A percentile compares a stretch with the other conserved stretches of the same genome.
These are phyloP conservation scores for Galium porrigens DNA, from an alignment of 305 asterid species.

Conservation along the genomic window DNA sequence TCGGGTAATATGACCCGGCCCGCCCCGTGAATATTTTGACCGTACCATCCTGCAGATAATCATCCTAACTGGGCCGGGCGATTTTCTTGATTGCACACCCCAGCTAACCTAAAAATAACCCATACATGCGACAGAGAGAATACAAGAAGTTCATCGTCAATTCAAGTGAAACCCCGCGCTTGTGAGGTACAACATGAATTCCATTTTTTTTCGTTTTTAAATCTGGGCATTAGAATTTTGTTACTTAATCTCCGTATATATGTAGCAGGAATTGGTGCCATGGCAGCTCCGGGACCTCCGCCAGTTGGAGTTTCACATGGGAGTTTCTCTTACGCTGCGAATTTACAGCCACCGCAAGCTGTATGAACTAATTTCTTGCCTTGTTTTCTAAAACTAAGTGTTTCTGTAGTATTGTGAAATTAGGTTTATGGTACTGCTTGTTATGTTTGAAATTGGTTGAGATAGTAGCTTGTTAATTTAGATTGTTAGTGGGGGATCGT, in stretches of 20 bases:
- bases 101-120: no score
- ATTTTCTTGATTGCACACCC: no score
- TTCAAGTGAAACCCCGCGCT: neutral
- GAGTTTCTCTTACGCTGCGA: conserved; percentile 3
- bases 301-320: conserved; percentile 2
- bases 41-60: no score
- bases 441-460: neutral
- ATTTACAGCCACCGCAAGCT: conserved; percentile 2
- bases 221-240: neutral
- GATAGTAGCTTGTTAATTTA: neutral
- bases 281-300: conserved; percentile 8
- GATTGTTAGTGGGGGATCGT: neutral
- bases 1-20: no score
- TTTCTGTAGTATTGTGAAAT: neutral
- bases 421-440: neutral
- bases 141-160: neutral
- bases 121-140: neutral
- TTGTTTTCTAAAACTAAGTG: neutral
- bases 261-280: neutral
- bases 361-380: neutral
- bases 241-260: neutral
- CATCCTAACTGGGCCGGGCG: no score
- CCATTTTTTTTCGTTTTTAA: neutral
- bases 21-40: no score
- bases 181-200: neutral